Conservation (phyloP, 345 rosid genomes). For the Citropsis articulata region DNA sequence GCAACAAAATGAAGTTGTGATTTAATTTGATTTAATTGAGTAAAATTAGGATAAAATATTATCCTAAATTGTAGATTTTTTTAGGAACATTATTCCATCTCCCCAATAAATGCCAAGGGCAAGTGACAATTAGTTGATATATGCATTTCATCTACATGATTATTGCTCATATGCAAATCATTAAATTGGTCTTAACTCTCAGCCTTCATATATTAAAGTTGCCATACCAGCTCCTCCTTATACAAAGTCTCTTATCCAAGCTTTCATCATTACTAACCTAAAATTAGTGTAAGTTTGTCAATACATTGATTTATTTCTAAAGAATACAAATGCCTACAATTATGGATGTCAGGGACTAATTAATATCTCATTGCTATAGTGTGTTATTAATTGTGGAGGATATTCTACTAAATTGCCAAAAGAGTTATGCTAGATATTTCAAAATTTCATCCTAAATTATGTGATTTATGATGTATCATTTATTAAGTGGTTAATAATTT, state of each 20-base stretch:
- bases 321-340: neutral
- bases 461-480: too few relatives aligned
- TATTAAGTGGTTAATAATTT: too few relatives aligned
- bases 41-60: neutral
- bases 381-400: neutral
- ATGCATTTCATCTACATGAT: neutral
- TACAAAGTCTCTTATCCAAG: neutral
- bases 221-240: neutral
- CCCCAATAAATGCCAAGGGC: neutral
- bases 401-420: neutral
- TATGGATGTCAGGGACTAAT: neutral
- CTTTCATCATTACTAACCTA: too few relatives aligned
- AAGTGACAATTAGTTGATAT: neutral
- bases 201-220: neutral
- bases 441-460: too few relatives aligned
- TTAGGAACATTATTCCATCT: neutral
- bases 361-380: neutral
- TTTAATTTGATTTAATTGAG: too few relatives aligned
- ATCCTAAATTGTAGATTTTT: too few relatives aligned
- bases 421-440: too few relatives aligned
- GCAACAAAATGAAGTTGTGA: neutral
- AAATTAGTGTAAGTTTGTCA: too few relatives aligned
- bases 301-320: neutral
- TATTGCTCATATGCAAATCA: too few relatives aligned
- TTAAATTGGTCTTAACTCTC: neutral